phyloP scores from a whole-genome alignment of 768 basidiomycete genomes.

The Ramaria rubella region DNA sequence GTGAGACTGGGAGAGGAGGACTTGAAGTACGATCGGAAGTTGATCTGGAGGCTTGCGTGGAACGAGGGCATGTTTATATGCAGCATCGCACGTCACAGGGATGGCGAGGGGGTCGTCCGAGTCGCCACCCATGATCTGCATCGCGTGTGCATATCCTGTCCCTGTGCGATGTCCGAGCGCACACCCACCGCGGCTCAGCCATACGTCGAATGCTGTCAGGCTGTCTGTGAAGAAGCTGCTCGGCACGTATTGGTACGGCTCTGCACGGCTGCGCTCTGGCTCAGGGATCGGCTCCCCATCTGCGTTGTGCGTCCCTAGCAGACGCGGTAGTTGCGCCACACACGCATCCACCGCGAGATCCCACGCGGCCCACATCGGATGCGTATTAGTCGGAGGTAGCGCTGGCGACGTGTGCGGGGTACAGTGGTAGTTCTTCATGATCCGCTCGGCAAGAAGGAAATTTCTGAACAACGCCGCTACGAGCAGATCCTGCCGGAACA shows the following conservation, averaged over 20 bases:
- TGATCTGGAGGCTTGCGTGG: conserved; percentile 94
- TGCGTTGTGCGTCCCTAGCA: conserved; percentile 35
- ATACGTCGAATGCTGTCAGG: conserved; percentile 94
- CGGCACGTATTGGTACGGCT: conserved; percentile 68
- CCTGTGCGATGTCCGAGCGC: conserved; percentile 72
- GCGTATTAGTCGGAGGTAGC: conserved; percentile 93
- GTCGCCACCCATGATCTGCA: too few relatives aligned
- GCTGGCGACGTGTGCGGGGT: conserved; percentile 91
- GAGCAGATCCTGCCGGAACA: conserved; percentile 92
- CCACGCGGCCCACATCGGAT: conserved; percentile 95
- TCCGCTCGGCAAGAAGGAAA: conserved; percentile 92
- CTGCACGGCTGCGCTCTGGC: conserved; percentile 29
- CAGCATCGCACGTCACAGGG: conserved; percentile 7
- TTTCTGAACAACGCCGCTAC: conserved; percentile 96
- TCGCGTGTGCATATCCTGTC: conserved; percentile 40
- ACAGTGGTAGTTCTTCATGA: conserved; percentile 97
- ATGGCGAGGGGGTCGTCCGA: conserved; percentile 5
- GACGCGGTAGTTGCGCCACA: conserved; percentile 84
- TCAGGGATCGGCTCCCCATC: neutral
- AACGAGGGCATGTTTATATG: conserved; percentile 45
- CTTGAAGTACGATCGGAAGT: conserved; percentile 95
- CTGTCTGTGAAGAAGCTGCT: conserved; percentile 95
- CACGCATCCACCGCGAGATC: conserved; percentile 95
- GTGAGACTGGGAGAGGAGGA: conserved; percentile 92
- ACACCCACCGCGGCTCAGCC: conserved; percentile 92